Conservation (phyloP, 352 stramenopile species). For the Phytopythium litorale region DNA sequence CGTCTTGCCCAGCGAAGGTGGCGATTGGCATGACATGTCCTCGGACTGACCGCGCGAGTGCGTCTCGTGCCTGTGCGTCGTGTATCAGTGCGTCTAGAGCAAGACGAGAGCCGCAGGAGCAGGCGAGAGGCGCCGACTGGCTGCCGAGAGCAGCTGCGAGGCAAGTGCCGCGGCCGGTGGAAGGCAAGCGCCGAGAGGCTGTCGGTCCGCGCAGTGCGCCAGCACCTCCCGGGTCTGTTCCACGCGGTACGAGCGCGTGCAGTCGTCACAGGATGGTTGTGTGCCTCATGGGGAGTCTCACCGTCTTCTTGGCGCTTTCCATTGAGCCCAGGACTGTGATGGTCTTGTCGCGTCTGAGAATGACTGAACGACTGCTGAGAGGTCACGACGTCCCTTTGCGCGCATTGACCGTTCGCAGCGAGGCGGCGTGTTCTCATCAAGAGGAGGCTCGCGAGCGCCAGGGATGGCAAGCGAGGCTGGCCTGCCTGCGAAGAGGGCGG, state of each 20-base stretch:
- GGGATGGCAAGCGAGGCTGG: background rate
- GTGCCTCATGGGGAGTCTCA: background rate
- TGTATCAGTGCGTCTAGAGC: constrained; percentile 24
- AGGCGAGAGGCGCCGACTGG: constrained; percentile 20
- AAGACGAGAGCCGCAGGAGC: constrained; percentile 13
- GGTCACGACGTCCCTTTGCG: background rate
- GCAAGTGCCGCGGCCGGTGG: constrained; percentile 33
- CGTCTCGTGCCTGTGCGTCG: too few relatives aligned
- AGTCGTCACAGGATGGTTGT: background rate
- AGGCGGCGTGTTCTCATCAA: background rate
- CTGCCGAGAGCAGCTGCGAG: constrained; percentile 29
- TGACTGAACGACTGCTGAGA: too few relatives aligned
- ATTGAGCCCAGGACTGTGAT: background rate
- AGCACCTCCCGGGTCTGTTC: constrained; percentile 43
- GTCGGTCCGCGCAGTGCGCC: constrained; percentile 31
- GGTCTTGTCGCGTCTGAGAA: too few relatives aligned
- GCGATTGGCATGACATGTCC: too few relatives aligned
- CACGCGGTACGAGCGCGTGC: constrained; percentile 17
- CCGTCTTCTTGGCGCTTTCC: background rate
- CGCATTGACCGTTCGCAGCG: background rate
- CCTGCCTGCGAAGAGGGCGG: background rate
- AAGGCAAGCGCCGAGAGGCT: constrained; percentile 19
- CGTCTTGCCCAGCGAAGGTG: too few relatives aligned
- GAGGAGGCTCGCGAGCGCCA: background rate
- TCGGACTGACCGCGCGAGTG: too few relatives aligned